Evolutionary conservation across 2,329 filamentous ascomycete genomes (phyloP).

Genomic region (Orbilia javanica): DNA sequence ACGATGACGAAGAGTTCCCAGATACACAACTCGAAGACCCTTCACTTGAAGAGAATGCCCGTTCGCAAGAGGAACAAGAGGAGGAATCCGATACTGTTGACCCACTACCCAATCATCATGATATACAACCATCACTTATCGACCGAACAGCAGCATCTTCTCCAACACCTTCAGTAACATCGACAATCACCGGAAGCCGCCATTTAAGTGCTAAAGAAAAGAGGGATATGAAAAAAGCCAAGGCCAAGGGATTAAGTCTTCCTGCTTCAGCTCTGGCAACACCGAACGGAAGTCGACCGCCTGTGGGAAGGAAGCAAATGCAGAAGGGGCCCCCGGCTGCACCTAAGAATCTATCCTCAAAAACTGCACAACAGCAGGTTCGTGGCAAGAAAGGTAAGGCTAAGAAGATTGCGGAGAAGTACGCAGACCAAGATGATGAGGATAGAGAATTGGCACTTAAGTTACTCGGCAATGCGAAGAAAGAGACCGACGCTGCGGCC

Average conservation of each 20-base stretch:
- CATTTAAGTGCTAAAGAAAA: slow-evolving; percentile 67
- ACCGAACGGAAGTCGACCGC: slow-evolving; percentile 34
- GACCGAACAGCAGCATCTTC: slow-evolving; percentile 49
- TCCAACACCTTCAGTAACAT: slow-evolving; percentile 39
- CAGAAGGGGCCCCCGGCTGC: slow-evolving; percentile 54
- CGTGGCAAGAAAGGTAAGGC: slow-evolving; percentile 84
- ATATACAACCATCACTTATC: slow-evolving; percentile 60
- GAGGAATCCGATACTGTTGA: slow-evolving; percentile 64
- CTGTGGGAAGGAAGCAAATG: slow-evolving; percentile 59
- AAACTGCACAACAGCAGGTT: slow-evolving; percentile 63
- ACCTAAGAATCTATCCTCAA: slow-evolving; percentile 55
- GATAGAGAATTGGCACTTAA: slow-evolving; percentile 85
- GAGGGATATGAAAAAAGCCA: slow-evolving; percentile 67
- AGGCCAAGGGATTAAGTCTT: slow-evolving; percentile 50
- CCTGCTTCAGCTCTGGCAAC: slow-evolving; percentile 33
- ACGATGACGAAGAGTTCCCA: slow-evolving; percentile 65
- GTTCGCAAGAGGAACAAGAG: slow-evolving; percentile 60
- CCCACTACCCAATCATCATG: slow-evolving; percentile 61
- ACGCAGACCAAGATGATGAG: slow-evolving; percentile 94
- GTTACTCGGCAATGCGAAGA: slow-evolving; percentile 81
- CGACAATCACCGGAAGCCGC: slow-evolving; percentile 61
- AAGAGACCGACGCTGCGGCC: slow-evolving; percentile 61
- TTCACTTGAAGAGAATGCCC: slow-evolving; percentile 60
- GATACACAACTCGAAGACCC: slow-evolving; percentile 64
- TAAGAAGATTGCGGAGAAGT: slow-evolving; percentile 89